Evolutionary conservation across 2,329 filamentous ascomycete genomes (phyloP), one percentile per base, ranked within the genome.

Genomic region (Metarhizium rileyi): DNA sequence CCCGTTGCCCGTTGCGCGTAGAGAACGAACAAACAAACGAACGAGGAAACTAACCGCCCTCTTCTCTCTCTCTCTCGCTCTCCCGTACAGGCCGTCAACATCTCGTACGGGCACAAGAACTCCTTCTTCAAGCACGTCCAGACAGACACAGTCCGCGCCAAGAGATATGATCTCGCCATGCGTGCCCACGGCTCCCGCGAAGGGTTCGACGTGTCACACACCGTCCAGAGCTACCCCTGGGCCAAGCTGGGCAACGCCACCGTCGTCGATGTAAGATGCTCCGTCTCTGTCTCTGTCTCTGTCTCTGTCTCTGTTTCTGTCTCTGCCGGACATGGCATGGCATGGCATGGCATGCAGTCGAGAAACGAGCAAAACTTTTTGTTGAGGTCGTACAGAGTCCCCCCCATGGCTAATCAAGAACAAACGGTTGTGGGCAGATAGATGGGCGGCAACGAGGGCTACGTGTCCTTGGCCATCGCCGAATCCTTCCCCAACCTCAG

Each of bases 111-210:
- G 10, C 55, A 64, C 23, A 38, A 50, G 8, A 28, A 55, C 7
- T 47, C 57, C 1, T 59, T 60, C 49, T 67, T 62, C 41, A 56
- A 61, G 41, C 60, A 63, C 36, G 40, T 65, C 10, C 58, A 61
- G 43, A 52, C 57, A 22, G 58, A 66, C 33, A 50, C 52, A 8
- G 52, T 26, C 9, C 55, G 58, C 12, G 56, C 56, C 8, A 59
- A 58, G 38, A 51, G 62, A 16, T 68, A 64, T 49, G 59, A 60
- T n/a, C 55, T 61, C 3, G 61, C 63, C 18, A 64, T 67, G 62
- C 51, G 59, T 38, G 56, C 64, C 14, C 58, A 61, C 57, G 49
- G 57, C 26, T 48, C 45, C 5, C 49, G 56, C 6, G 59, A 60
- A 33, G 60, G 56, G 5, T 59, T 54, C 27, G 48, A 58, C 28